Evolutionary conservation across 768 basidiomycete genomes (phyloP).

Genomic region (Leccinum disarticulatum): DNA sequence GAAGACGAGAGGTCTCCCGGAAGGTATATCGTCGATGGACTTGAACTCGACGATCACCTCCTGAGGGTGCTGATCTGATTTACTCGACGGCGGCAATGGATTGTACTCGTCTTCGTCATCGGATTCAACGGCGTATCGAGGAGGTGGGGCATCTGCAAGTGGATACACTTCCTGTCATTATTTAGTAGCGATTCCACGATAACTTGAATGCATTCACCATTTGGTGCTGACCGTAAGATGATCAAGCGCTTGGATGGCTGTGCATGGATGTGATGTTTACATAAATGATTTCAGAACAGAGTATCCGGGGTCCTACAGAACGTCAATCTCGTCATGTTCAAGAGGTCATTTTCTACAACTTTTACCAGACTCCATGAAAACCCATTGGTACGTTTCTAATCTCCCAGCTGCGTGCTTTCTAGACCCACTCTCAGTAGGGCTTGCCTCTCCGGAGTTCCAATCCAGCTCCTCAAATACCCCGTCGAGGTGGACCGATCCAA

Average conservation of each 20-base stretch:
- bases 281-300: neutral
- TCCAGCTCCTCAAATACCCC: slow-evolving; percentile 59
- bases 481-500: slow-evolving; percentile 50
- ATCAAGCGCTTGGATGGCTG: neutral
- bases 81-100: slow-evolving; percentile 33
- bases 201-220: slow-evolving; percentile 12
- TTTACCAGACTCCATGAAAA: slow-evolving; percentile 45
- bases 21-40: slow-evolving; percentile 32
- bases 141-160: slow-evolving; percentile 53
- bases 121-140: slow-evolving; percentile 62
- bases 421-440: slow-evolving; percentile 32
- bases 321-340: slow-evolving; percentile 6
- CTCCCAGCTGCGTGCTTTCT: slow-evolving; percentile 1
- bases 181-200: neutral
- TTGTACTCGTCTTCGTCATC: slow-evolving; percentile 66
- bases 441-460: slow-evolving; percentile 31
- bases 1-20: slow-evolving; percentile 39
- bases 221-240: neutral
- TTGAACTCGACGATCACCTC: slow-evolving; percentile 38
- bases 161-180: slow-evolving; percentile 50
- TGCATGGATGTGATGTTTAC: no score
- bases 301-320: slow-evolving; percentile 5
- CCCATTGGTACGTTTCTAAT: slow-evolving; percentile 45
- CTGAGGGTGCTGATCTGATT: slow-evolving; percentile 8
- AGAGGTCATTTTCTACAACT: slow-evolving; percentile 21